Percentiles rank a stretch among this genome's conserved stretches.
Conservation (phyloP, 768 basidiomycete genomes). For the Hysterangium stoloniferum region DNA sequence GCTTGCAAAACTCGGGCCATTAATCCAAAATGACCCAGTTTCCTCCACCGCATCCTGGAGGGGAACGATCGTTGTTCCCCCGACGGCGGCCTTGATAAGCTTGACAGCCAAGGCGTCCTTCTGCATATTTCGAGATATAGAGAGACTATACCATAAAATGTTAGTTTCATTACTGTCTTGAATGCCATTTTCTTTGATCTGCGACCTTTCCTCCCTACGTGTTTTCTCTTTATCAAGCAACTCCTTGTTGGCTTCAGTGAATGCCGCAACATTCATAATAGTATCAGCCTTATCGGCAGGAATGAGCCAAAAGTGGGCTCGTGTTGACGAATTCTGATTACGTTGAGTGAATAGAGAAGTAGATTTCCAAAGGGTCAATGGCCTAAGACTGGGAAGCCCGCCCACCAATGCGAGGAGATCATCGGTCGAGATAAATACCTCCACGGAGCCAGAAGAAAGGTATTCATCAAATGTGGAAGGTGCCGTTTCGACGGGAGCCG, state of each 20-base stretch:
- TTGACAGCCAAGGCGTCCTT: background rate
- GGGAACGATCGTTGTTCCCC: background rate
- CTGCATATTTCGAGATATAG: background rate
- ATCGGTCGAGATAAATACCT: background rate
- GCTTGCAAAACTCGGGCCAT: background rate
- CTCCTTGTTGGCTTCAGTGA: background rate
- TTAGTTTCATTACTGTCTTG: background rate
- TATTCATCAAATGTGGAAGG: background rate
- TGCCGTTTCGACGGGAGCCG: background rate
- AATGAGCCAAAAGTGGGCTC: background rate
- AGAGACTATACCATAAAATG: background rate
- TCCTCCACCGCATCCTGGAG: background rate
- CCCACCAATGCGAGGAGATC: background rate
- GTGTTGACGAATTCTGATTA: background rate
- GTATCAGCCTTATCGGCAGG: background rate
- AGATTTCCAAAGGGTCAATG: background rate
- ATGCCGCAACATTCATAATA: background rate
- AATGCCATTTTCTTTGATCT: background rate
- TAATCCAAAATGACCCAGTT: background rate
- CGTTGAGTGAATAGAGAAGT: background rate
- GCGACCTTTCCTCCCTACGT: background rate
- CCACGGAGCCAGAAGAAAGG: background rate
- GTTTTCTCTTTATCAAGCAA: background rate
- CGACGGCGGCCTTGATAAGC: slow-evolving; percentile 1
- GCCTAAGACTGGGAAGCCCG: background rate